Base-by-base conservation (phyloP, 805 yeast genomes). In the Starmerella roubikii region DNA sequence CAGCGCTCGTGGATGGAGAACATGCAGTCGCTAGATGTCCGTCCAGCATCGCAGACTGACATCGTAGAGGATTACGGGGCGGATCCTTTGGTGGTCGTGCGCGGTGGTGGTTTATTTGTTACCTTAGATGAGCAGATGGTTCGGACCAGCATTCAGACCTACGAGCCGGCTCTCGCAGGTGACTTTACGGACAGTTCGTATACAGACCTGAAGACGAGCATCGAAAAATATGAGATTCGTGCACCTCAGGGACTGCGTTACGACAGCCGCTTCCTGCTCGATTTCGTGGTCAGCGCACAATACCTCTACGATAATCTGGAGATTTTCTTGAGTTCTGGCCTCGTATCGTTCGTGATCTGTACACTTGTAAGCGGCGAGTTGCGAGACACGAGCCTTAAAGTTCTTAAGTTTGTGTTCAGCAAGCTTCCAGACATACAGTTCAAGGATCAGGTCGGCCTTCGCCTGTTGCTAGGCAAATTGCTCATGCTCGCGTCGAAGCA, bases 231-330 rank as follows among this genome's bases (percentile, higher is more conserved):
- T 13, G 21, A 15, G 32, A 7, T 9, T 7, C 15, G 15, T 36
- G 6, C 25, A 31, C 15, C 16, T 12, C 19, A 11, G 3, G 1
- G 18, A 16, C 15, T 8, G 6, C 27, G 20, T 20, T 58, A 85
- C 55, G 88, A 83, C 53, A 68, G 75, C n/a, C 75, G 78, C 51
- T 82, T 85, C 51, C 49, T 85, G 27, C 55, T 82, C 44, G 61
- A 78, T 39, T 53, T 76, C 43, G 57, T 50, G 15, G 40, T 42
- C 5, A 47, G 53, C 36, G 49, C 52, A 32, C 45, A 49, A 30
- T 41, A 43, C 18, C 18, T 51, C 2, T 34, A 42, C n/a, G 41
- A 41, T 3, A 38, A 47, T 80, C 21, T 62, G 58, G 40, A 68
- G 66, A 44, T 56, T 64, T 20, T 49, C 61, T 3, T 61, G 47